Conservation (phyloP, 805 yeast species). For the Metschnikowia cerradonensis region DNA sequence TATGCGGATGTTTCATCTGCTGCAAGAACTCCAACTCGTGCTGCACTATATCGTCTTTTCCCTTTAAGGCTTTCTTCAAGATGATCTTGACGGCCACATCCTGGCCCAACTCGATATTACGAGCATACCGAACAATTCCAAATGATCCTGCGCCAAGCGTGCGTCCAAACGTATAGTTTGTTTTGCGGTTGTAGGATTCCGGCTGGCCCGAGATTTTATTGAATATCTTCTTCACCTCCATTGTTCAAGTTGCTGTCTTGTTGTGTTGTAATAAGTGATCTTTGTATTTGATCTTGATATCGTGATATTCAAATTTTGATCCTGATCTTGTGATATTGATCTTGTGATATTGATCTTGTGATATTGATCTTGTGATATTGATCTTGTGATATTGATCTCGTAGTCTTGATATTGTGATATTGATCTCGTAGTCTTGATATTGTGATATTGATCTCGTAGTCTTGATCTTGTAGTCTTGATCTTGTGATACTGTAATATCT, state of each 20-base stretch:
- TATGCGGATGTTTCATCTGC: conserved; percentile 73
- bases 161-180: conserved; percentile 69
- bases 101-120: conserved; percentile 45
- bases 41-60: conserved; percentile 69
- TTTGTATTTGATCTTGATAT: neutral
- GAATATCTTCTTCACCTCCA: conserved; percentile 33
- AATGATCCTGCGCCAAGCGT: conserved; percentile 94
- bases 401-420: no score
- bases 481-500: no score
- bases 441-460: no score
- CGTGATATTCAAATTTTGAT: no score
- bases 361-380: no score
- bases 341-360: no score
- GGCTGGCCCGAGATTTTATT: conserved; percentile 72
- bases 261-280: neutral
- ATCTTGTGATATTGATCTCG: no score
- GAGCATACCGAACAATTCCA: conserved; percentile 85
- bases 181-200: conserved; percentile 59
- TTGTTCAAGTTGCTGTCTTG: neutral
- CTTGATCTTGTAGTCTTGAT: no score
- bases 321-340: no score
- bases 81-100: conserved; percentile 89
- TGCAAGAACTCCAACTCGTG: conserved; percentile 74
- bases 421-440: no score
- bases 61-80: conserved; percentile 76